Conservation (phyloP, 2,329 filamentous ascomycete genomes). For the Apiospora arundinis region DNA sequence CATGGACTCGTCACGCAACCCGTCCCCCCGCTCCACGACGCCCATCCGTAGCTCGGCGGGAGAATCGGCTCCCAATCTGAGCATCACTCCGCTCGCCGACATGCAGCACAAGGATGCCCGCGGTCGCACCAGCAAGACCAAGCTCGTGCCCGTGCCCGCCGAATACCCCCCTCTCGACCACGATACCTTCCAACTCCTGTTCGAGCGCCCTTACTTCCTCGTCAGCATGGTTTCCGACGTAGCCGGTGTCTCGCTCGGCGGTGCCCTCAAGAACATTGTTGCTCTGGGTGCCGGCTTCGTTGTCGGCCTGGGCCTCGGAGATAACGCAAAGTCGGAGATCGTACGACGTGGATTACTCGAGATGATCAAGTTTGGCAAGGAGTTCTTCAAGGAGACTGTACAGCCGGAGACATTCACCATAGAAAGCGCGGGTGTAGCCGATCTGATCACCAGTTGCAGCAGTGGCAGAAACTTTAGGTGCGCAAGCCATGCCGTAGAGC, state of each 20-base stretch:
- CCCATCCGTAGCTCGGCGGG: constrained; percentile 54
- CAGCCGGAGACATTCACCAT: constrained; percentile 91
- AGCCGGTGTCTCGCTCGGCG: constrained; percentile 93
- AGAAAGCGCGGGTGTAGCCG: constrained; percentile 92
- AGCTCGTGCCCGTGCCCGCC: constrained; percentile 75
- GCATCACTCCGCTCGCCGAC: constrained; percentile 57
- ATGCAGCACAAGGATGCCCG: constrained; percentile 73
- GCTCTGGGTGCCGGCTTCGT: constrained; percentile 94
- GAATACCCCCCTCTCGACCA: constrained; percentile 91
- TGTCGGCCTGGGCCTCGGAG: constrained; percentile 94
- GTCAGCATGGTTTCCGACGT: constrained; percentile 93
- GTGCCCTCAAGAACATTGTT: constrained; percentile 96
- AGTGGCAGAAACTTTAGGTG: constrained; percentile 94
- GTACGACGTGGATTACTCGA: constrained; percentile 96
- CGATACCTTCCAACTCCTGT: constrained; percentile 80
- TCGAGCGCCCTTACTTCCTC: constrained; percentile 97
- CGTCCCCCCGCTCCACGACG: constrained; percentile 57
- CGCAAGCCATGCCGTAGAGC: constrained; percentile 84
- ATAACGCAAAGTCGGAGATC: constrained; percentile 98
- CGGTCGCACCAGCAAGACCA: constrained; percentile 70
- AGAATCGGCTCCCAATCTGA: constrained; percentile 55
- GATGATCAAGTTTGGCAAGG: constrained; percentile 94
- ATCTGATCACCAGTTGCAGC: constrained; percentile 92
- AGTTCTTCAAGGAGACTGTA: constrained; percentile 87
- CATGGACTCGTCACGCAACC: constrained; percentile 78